Conservation (phyloP, 352 stramenopile genomes). For the Albugo laibachii region DNA sequence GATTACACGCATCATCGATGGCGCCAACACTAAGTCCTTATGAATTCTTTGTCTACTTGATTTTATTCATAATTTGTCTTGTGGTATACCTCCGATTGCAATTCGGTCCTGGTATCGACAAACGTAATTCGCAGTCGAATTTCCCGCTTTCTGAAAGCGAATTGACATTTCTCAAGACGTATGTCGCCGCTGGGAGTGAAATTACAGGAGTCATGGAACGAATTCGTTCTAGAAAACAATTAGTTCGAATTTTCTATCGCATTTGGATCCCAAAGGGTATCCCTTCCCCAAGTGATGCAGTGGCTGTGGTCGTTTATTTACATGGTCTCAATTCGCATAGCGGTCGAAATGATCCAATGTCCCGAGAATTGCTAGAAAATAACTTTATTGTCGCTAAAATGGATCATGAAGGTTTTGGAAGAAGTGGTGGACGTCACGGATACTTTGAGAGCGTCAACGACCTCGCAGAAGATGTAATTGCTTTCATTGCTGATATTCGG, state of each 20-base stretch:
- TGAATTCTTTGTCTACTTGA: too few species aligned
- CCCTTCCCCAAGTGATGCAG: slow-evolving; percentile 10
- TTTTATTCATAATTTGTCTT: too few species aligned
- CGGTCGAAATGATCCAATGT: slow-evolving; percentile 54
- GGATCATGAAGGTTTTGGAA: slow-evolving; percentile 56
- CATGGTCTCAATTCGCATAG: slow-evolving; percentile 68
- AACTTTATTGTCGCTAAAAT: slow-evolving; percentile 44
- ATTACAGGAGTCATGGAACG: slow-evolving; percentile 26
- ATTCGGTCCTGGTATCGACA: slow-evolving; percentile 39
- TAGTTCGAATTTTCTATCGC: slow-evolving; percentile 31
- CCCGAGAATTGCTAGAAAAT: slow-evolving; percentile 32
- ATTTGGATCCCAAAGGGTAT: slow-evolving; percentile 38
- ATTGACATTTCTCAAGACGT: slow-evolving; percentile 24
- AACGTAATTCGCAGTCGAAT: slow-evolving; percentile 17
- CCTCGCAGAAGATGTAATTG: slow-evolving; percentile 49
- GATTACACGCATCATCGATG: too few species aligned
- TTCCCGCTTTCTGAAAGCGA: slow-evolving; percentile 22
- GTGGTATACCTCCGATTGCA: slow-evolving; percentile 1
- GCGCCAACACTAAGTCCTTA: too few species aligned
- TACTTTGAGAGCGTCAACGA: slow-evolving; percentile 42
- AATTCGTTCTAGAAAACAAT: slow-evolving; percentile 11
- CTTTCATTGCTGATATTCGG: slow-evolving; percentile 29
- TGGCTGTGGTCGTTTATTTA: slow-evolving; percentile 44
- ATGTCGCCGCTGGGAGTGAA: slow-evolving; percentile 25
- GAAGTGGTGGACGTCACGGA: slow-evolving; percentile 50